These are phyloP conservation scores for Chimonanthus praecox DNA, from an alignment of 164 flowering plant genomes.

Conservation along the genomic window DNA sequence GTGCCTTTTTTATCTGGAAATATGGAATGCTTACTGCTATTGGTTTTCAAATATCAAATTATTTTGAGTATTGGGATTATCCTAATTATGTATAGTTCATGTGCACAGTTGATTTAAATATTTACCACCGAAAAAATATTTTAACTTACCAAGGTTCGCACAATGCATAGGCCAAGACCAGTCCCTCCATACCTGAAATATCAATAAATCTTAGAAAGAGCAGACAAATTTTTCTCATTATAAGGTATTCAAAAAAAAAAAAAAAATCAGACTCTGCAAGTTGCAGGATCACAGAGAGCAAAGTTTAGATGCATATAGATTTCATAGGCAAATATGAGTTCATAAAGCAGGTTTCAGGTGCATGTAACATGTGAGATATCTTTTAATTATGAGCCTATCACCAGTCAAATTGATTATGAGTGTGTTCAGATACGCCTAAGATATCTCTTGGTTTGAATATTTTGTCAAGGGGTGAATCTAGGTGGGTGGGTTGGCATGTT, in stretches of 20 bases:
- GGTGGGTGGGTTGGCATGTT: too few species aligned
- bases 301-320: background rate
- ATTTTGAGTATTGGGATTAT: background rate
- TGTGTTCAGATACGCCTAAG: too few species aligned
- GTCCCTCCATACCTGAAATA: conserved; percentile 93
- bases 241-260: background rate
- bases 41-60: background rate
- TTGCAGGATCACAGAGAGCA: background rate
- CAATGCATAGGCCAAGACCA: conserved; percentile 97
- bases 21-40: background rate
- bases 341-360: background rate
- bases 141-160: conserved; percentile 78
- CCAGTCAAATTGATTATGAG: too few species aligned
- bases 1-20: background rate
- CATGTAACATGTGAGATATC: background rate
- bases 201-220: conserved; percentile 11
- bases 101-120: background rate
- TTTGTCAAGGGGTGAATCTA: too few species aligned
- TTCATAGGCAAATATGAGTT: background rate
- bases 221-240: background rate
- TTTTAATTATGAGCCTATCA: background rate
- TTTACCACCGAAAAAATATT: background rate
- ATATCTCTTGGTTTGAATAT: too few species aligned
- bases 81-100: background rate
- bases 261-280: background rate